Evolutionary conservation across 495 filamentous ascomycete genomes (phyloP), one percentile per base, ranked within the genome.

Genomic region (Xylaria grammica): DNA sequence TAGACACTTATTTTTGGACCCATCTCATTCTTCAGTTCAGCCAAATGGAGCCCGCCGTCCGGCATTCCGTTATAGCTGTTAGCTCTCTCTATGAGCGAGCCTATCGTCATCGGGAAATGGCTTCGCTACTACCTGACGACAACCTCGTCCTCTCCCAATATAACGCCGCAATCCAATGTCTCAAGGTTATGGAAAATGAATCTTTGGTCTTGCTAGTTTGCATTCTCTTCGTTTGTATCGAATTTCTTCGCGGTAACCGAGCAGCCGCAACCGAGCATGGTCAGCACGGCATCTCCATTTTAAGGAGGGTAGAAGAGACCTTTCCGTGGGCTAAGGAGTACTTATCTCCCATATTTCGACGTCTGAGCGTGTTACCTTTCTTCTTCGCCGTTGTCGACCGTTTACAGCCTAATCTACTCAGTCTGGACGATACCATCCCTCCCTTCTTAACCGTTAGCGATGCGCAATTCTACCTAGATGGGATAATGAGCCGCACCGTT

Each of bases 181-280:
- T 80, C 13, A 72, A 78, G 54, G 70, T 71, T 40, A 72, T 70
- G 56, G 66, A 79, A 45, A 74, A 75, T 11, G 73, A 75, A 66
- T 78, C 78, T 1, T 68, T 83, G 17, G 82, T 87, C 19, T 69
- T 88, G 34, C 74, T 88, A 9, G 86, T 76, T 3, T 87, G 85
- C 56, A 68, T 86, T 1, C 74, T 88, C 26, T 88, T 86, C 51
- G 81, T 87, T 15, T 87, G 83, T 67, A 82, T 88, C 40, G 86
- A 87, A 67, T 75, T 81, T 30, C 72, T 88, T 52, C 78, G 82
- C 49, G 82, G 79, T 19, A 81, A 85, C 71, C 72, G 76, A 56
- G 72, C 67, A 29, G 77, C 78, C 20, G 82, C 82, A 0, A 73
- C 77, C 42, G 65, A 76, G 26, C 79, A 81, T 36, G 72, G 78